Evolutionary conservation across 768 basidiomycete genomes (phyloP), one percentile per base, ranked within the genome.

Genomic region (Tylopilus felleus): DNA sequence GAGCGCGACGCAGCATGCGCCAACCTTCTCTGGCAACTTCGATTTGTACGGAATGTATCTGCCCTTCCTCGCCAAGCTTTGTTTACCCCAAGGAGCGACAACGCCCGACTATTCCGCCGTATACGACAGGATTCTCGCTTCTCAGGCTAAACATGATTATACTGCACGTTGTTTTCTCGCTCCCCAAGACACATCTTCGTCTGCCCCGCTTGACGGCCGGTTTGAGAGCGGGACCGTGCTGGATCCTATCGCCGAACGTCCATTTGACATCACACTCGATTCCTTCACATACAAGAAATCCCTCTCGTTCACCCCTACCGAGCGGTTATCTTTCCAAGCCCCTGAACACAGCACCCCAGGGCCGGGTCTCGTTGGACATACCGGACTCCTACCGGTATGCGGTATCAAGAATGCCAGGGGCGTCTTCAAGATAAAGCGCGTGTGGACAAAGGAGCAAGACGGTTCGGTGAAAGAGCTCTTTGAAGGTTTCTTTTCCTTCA

Each of bases 11-110:
- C 41, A 52, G 4, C 54, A 33, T n/a, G 19, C 46, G 12, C 63
- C 62, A 3, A 41, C 46, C 10, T 59, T 70, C 22, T 62, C 65
- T 8, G 74, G 75, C 6, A 75, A 68, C 39, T 74, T 76, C 40
- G 75, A 75, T 61, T 41, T 75, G 31, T 75, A 76, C 51, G 65
- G 63, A 17, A 75, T 74, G 73, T 65, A 68, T 38, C 59, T 76
- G 22, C 69, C 73, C 2, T 71, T 70, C 57, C 69, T 75, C 27
- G 47, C 59, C 56, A 68, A 66, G 22, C 63, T 67, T 38, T 75
- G 69, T 58, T 49, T 67, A 14, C 71, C 73, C 1, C 28, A 51
- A 4, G 67, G 65, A 14, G 64, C 58, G n/a, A 58, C 58, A 19
- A 44, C 58, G 7, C 68, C 69, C 4, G 47, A 67, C 38, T 69